Conservation (phyloP, 2,329 filamentous ascomycete genomes). For the Macrophomina phaseolina region DNA sequence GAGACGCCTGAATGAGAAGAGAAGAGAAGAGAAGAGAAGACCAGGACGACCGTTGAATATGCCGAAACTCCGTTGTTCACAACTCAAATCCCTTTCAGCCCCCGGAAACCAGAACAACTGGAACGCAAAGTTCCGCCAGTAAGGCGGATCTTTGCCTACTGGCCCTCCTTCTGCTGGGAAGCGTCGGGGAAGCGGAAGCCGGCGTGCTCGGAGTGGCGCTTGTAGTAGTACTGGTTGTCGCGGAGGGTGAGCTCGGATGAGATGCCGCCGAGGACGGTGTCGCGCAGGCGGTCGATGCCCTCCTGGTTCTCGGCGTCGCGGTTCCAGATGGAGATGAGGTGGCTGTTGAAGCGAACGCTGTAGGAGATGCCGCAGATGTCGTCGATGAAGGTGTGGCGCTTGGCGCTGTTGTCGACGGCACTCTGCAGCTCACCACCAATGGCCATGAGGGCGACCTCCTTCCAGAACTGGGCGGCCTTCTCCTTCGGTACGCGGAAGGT, state of each 20-base stretch:
- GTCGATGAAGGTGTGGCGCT: conserved; percentile 68
- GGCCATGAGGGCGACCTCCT: conserved; percentile 78
- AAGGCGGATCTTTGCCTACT: background rate
- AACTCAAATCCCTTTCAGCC: too few species aligned
- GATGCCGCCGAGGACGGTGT: conserved; percentile 74
- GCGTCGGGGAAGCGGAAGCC: conserved; percentile 60
- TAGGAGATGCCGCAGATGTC: conserved; percentile 86
- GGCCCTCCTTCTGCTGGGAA: background rate
- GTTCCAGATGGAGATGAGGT: conserved; percentile 92
- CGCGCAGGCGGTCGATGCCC: conserved; percentile 76
- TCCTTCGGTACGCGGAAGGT: conserved; percentile 87
- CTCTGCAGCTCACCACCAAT: conserved; percentile 82
- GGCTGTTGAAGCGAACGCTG: conserved; percentile 85
- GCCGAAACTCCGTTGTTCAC: too few species aligned
- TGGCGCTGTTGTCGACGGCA: conserved; percentile 62
- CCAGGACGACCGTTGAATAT: too few species aligned
- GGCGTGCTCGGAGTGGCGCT: conserved; percentile 86
- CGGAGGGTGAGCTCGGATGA: conserved; percentile 75
- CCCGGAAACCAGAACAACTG: too few species aligned
- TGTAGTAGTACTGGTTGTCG: conserved; percentile 75
- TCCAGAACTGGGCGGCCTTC: conserved; percentile 74
- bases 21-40: too few species aligned
- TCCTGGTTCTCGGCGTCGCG: conserved; percentile 80
- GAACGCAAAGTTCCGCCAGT: too few species aligned
- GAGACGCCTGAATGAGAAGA: too few species aligned